These are phyloP conservation scores for Mariannaea sp. DNA, from an alignment of 2,329 filamentous ascomycete genomes.

Conservation along the genomic window DNA sequence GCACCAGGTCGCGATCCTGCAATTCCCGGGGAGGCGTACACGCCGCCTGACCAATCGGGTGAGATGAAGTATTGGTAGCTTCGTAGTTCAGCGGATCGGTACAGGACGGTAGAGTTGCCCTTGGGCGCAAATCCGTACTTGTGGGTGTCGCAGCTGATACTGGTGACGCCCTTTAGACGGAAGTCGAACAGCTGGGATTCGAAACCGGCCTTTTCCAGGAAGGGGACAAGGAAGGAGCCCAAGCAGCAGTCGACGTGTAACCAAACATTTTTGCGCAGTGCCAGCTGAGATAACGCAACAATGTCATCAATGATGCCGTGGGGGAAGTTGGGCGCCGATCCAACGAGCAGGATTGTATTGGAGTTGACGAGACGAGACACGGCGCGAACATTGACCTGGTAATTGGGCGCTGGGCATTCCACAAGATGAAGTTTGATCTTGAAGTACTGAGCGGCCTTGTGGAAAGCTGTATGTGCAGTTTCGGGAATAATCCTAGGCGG, in stretches of 20 bases:
- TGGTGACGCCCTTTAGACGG: constrained; percentile 89
- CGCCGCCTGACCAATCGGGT: constrained; percentile 92
- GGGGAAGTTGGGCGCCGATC: constrained; percentile 95
- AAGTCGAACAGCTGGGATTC: constrained; percentile 91
- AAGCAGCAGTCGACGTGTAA: constrained; percentile 98
- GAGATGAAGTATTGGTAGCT: constrained; percentile 96
- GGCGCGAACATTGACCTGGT: constrained; percentile 80
- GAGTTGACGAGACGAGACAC: constrained; percentile 87
- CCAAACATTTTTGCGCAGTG: constrained; percentile 76
- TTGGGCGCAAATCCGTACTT: constrained; percentile 99
- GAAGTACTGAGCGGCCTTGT: constrained; percentile 94
- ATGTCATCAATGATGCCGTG: constrained; percentile 99
- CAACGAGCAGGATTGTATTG: constrained; percentile 92
- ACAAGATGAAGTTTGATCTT: constrained; percentile 94
- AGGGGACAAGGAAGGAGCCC: constrained; percentile 91
- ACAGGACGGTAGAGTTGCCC: constrained; percentile 91
- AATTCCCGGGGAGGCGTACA: constrained; percentile 91
- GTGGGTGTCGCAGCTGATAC: constrained; percentile 96
- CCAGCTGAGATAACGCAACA: constrained; percentile 78
- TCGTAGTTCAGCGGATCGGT: constrained; percentile 78
- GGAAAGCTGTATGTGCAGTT: constrained; percentile 94
- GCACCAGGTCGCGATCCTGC: constrained; percentile 92
- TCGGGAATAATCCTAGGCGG: constrained; percentile 82
- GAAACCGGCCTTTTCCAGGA: constrained; percentile 92
- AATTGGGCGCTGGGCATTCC: constrained; percentile 79